Base-by-base conservation (phyloP, 1,139 yeast genomes). In the Ogataea hybrid region DNA sequence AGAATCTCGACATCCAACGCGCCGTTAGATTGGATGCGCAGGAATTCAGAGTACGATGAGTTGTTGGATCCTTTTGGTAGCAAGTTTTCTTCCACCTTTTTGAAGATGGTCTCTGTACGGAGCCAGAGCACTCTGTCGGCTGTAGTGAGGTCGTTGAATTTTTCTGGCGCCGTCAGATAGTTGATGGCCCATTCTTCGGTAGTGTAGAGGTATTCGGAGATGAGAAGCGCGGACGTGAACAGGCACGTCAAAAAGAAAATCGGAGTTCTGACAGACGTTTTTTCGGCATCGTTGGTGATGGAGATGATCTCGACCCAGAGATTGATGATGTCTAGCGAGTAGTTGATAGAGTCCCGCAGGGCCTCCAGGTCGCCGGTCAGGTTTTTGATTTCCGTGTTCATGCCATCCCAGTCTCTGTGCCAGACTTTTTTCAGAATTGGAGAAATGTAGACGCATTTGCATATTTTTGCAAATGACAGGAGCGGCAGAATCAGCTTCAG, bases 301-400 rank as follows among this genome's bases (percentile, higher is more conserved):
- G 81, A 74, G 22, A 82, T 80, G 38, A 81, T 79, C 48, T 80
- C 83, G 36, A 77, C 75, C 92, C 92, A 84, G 36, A 83, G 65
- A 44, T 78, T 75, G 44, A 84, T 67, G 21, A 82, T 75, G 46
- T 77, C 82, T 32, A 81, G 61, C 3, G 84, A 75, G 50, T 77
- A 73, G 27, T 68, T 69, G 2, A 82, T 69, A 8, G 84, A 73
- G 52, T 80, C 85, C 38, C 79, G 69, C 32, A 80, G 63, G 5
- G 79, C 81, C 49, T 76, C 82, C 14, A 67, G 73, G 53, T 81
- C 86, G 30, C 67, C 60, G 39, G 65, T 67, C 37, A 73, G 53
- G 27, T 58, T 57, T 42, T 71, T 68, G 47, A 81, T 65, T 36
- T 71, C 71, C 7, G 59, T 53, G 54, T 81, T 81, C 87, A 84